phyloP scores from a whole-genome alignment of 2,329 filamentous ascomycete species.

The Colletotrichum musicola region DNA sequence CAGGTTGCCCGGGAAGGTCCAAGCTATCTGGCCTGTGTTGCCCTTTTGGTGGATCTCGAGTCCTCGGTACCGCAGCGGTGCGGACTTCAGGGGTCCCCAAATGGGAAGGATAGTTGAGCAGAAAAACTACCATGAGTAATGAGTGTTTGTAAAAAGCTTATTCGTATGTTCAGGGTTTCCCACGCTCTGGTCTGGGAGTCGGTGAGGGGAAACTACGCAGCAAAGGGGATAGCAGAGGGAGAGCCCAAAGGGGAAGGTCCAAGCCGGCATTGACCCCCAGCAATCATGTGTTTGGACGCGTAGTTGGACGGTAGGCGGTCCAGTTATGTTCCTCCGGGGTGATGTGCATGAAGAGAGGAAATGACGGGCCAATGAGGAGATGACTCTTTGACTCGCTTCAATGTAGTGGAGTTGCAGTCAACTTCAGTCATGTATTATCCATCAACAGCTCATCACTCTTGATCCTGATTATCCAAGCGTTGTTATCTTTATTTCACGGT shows the following conservation, averaged over 20 bases:
- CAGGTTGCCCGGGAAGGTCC: slow-evolving; percentile 26
- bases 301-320: slow-evolving; percentile 1
- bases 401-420: background rate
- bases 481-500: background rate
- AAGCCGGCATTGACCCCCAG: slow-evolving; percentile 26
- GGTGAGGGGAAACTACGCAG: slow-evolving; percentile 1
- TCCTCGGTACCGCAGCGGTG: background rate
- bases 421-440: background rate
- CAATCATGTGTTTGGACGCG: slow-evolving; percentile 2
- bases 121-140: slow-evolving; percentile 17
- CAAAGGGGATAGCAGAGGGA: background rate
- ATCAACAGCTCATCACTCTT: no score
- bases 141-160: slow-evolving; percentile 19
- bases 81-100: no score
- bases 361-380: slow-evolving; percentile 6
- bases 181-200: slow-evolving; percentile 20
- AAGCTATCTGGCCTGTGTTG: slow-evolving; percentile 32
- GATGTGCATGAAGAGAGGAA: slow-evolving; percentile 16
- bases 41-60: background rate
- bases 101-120: no score
- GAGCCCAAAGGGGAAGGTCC: slow-evolving; percentile 27
- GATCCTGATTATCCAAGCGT: no score
- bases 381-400: background rate
- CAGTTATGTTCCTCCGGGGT: background rate
- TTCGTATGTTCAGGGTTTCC: slow-evolving; percentile 18